Evolutionary conservation across 2,329 filamentous ascomycete genomes (phyloP), one percentile per base, ranked within the genome.

Genomic region (Xenoacremonium recifei): DNA sequence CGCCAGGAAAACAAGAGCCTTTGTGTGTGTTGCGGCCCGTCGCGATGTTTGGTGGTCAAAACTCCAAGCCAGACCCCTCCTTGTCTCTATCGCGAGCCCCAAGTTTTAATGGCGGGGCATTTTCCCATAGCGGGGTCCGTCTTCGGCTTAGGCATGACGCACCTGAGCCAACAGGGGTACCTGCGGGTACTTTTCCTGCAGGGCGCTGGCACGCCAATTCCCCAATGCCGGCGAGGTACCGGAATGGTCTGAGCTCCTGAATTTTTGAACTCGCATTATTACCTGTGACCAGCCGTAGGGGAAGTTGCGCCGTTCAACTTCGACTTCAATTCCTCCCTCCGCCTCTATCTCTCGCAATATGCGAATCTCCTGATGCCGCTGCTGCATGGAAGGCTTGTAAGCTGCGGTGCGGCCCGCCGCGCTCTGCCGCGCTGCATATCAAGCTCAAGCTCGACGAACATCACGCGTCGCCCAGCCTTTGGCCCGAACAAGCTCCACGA

Each of bases 51-150:
- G n/a, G n/a, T n/a, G n/a, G n/a, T n/a, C n/a, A n/a, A n/a, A n/a
- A n/a, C n/a, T n/a, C n/a, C n/a, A n/a, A n/a, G n/a, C n/a, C n/a
- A n/a, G n/a, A n/a, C n/a, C n/a, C n/a, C n/a, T n/a, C n/a, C n/a
- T n/a, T n/a, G n/a, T n/a, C n/a, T n/a, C n/a, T n/a, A n/a, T n/a
- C n/a, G n/a, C n/a, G n/a, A n/a, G n/a, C n/a, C n/a, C n/a, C n/a
- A 39, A 59, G 45, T 59, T 58, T 58, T 57, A 47, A 54, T 50
- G 52, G 55, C 52, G 55, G 55, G 55, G 55, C 55, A 46, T 47
- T 41, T 49, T 42, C 13, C 35, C 41, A 47, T 50, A 50, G 54
- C 52, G 54, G 55, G 55, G 55, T 50, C 50, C 48, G 50, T 50
- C 51, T 44, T 58, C 45, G 50, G 20, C 46, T 38, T 31, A 45